Evolutionary conservation across 495 filamentous ascomycete genomes (phyloP).

Genomic region (Sphaerosporella brunnea): DNA sequence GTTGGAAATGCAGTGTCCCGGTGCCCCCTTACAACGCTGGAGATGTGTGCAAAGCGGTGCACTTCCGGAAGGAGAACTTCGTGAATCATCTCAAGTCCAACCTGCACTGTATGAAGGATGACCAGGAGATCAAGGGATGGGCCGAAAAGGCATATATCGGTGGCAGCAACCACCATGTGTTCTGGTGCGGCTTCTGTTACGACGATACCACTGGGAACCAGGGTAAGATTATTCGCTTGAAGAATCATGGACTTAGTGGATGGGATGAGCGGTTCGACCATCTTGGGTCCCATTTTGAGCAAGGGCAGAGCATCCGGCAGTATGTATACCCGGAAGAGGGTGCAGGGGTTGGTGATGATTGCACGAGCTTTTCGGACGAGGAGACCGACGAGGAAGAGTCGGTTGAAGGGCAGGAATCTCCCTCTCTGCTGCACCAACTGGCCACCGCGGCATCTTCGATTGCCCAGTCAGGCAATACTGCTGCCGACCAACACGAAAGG

Average conservation of each 20-base stretch:
- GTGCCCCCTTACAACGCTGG: conserved; percentile 10
- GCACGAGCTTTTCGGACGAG: neutral
- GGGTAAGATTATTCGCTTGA: conserved; percentile 32
- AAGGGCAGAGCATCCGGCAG: conserved; percentile 20
- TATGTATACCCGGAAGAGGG: conserved; percentile 18
- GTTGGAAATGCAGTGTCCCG: conserved; percentile 53
- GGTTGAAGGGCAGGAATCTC: neutral
- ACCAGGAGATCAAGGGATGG: conserved; percentile 31
- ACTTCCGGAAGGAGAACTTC: conserved; percentile 45
- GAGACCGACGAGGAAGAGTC: conserved; percentile 2
- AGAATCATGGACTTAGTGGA: conserved; percentile 21
- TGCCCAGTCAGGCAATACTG: neutral
- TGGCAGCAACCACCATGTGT: conserved; percentile 46
- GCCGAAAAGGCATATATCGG: conserved; percentile 37
- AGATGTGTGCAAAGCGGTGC: conserved; percentile 38
- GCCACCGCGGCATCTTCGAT: neutral
- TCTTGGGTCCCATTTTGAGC: conserved; percentile 63
- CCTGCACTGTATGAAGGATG: conserved; percentile 33
- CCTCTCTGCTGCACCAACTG: neutral
- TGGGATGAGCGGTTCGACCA: conserved; percentile 73
- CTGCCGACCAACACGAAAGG: neutral
- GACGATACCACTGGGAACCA: conserved; percentile 5
- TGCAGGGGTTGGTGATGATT: conserved; percentile 5
- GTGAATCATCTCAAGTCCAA: conserved; percentile 35
- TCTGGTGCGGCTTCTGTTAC: conserved; percentile 84